Base-by-base conservation (phyloP, 2,329 filamentous ascomycete genomes). In the Monosporascus sp. region DNA sequence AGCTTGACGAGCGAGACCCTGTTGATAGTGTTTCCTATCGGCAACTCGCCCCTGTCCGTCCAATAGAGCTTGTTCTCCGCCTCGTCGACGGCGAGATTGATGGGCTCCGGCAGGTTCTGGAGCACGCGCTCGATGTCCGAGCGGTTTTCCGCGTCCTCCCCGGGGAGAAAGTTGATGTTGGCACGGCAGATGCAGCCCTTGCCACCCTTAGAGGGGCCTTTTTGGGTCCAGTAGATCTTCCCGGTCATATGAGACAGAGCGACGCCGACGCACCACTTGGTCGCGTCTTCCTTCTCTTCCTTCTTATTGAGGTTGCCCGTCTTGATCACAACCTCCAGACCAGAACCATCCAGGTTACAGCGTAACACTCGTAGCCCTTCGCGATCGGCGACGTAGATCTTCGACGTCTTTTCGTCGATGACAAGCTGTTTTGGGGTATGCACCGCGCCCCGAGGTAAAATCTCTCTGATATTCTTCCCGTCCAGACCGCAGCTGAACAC, bases 211-310 rank as follows among this genome's bases (percentile, higher is more conserved):
- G 74, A 72, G 0, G 71, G 67, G 0, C 82, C 82, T 59, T 85
- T 85, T 50, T 85, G 81, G 0, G 78, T 80, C 82, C 82, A 86
- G 70, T 79, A 85, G 46, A 85, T 70, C 43, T 74, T 72, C 15
- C 73, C 72, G 1, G 67, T 65, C 0, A 64, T 54, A 0, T 67
- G 66, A 3, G 74, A 73, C 0, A 85, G 69, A 0, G 76, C 65
- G 40, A 86, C 72, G 1, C 82, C 82, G 8, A 85, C 81, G 51
- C 78, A 82, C 79, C 79, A 82, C 4, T 70, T 65, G 46, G 47
- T 54, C n/a, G 46, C 44, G 35, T 55, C 54, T 8, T 22, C 7
- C 26, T 37, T 22, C 7, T 55, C 35, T 5, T 44, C 45, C 9
- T n/a, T 26, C 7, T 44, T 37, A 17, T 35, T 50, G 49, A 26